A percentile compares a stretch with the other conserved stretches of the same genome.
Evolutionary conservation across 371 early-diverging fungal genomes (phyloP).

Genomic region (Syncephalis fuscata): DNA sequence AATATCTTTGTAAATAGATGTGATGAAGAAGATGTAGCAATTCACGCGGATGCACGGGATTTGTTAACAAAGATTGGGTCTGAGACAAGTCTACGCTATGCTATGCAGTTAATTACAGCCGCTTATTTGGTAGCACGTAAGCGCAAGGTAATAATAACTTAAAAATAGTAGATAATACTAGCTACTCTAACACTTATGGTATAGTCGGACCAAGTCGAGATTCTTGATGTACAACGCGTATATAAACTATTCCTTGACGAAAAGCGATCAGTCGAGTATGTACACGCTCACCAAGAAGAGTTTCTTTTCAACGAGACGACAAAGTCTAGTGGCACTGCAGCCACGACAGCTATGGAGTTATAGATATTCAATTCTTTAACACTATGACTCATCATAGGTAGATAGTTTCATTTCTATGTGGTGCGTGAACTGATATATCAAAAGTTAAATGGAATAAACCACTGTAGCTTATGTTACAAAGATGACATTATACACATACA

Average conservation of each 20-base stretch:
- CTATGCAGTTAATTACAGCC: constrained; percentile 94
- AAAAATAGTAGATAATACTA: neutral
- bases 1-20: constrained; percentile 23
- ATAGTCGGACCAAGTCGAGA: constrained; percentile 67
- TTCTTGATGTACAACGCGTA: constrained; percentile 80
- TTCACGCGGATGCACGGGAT: constrained; percentile 57
- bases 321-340: too few species aligned
- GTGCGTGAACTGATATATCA: too few species aligned
- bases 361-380: too few species aligned
- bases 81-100: constrained; percentile 78
- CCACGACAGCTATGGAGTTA: too few species aligned
- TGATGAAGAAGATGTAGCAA: constrained; percentile 75
- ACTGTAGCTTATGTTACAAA: too few species aligned
- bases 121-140: constrained; percentile 75
- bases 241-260: constrained; percentile 93
- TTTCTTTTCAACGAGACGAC: constrained; percentile 59
- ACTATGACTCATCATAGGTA: too few species aligned
- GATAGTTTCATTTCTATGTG: too few species aligned
- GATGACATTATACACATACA: too few species aligned
- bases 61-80: constrained; percentile 67
- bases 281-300: constrained; percentile 82
- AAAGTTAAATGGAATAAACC: too few species aligned
- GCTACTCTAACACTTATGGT: neutral
- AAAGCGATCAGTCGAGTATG: constrained; percentile 84
- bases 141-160: constrained; percentile 32